Percentiles rank a stretch among this genome's conserved stretches.
phyloP scores from a whole-genome alignment of 345 rosid species.

The Clarkia xantiana region DNA sequence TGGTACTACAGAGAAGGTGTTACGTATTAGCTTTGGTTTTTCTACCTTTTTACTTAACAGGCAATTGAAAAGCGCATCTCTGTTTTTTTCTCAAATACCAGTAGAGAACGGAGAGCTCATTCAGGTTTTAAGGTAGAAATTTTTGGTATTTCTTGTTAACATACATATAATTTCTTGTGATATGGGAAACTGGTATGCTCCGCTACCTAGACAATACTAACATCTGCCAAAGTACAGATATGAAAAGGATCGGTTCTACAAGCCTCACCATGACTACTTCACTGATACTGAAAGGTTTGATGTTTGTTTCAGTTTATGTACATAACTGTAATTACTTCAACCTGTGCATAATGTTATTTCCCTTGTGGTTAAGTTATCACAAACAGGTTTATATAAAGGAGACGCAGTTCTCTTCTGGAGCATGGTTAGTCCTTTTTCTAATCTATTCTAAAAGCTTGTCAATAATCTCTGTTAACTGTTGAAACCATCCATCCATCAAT shows the following conservation, averaged over 20 bases:
- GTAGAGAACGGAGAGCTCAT: constrained; percentile 85
- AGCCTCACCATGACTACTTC: constrained; percentile 90
- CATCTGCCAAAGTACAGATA: constrained; percentile 86
- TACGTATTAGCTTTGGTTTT: not conserved
- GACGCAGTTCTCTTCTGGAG: constrained; percentile 96
- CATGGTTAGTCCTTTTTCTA: constrained; percentile 70
- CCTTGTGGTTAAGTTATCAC: not conserved
- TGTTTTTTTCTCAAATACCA: constrained; percentile 87
- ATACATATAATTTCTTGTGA: constrained; percentile 5
- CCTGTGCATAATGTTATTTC: no score
- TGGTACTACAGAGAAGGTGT: no score
- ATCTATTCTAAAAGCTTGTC: no score
- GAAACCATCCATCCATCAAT: no score
- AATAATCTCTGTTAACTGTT: no score
- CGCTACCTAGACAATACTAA: constrained; percentile 41
- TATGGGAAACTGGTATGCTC: constrained; percentile 19
- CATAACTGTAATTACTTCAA: constrained; percentile 1
- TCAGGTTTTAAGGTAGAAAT: constrained; percentile 74
- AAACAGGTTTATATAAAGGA: constrained; percentile 32
- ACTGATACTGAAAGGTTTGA: constrained; percentile 65
- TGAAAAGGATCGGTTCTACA: constrained; percentile 72
- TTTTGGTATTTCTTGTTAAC: no score
- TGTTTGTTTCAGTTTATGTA: constrained; percentile 19
- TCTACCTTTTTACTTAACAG: constrained; percentile 23
- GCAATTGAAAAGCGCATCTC: constrained; percentile 87